Evolutionary conservation across 768 basidiomycete species (phyloP).

Genomic region (Galerina sulciceps): DNA sequence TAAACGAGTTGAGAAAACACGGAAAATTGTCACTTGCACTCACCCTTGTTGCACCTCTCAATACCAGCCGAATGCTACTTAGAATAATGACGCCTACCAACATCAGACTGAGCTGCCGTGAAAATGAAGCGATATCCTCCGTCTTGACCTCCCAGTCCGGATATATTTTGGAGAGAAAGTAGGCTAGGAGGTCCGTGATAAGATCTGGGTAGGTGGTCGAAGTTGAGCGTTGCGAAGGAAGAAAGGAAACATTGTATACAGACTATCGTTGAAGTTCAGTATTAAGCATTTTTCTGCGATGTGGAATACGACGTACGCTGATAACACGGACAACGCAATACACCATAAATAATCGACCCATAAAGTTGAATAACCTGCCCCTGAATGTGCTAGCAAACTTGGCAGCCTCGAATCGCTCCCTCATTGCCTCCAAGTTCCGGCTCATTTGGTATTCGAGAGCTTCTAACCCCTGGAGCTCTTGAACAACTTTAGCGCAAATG

Average conservation of each 20-base stretch:
- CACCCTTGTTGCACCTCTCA: slow-evolving; percentile 69
- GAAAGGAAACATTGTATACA: slow-evolving; percentile 50
- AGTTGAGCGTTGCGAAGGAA: slow-evolving; percentile 35
- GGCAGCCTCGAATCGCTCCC: slow-evolving; percentile 50
- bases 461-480: slow-evolving; percentile 68
- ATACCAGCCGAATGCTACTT: slow-evolving; percentile 70
- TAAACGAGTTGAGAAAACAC: not conserved
- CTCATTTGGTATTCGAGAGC: slow-evolving; percentile 73
- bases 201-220: slow-evolving; percentile 45
- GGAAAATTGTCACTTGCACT: slow-evolving; percentile 16
- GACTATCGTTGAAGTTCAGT: slow-evolving; percentile 38
- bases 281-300: not conserved
- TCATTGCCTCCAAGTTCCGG: slow-evolving; percentile 55
- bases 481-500: slow-evolving; percentile 36
- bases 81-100: slow-evolving; percentile 81
- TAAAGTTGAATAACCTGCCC: slow-evolving; percentile 52
- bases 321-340: slow-evolving; percentile 70
- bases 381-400: slow-evolving; percentile 56
- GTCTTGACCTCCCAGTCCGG: slow-evolving; percentile 22
- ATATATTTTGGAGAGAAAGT: slow-evolving; percentile 31
- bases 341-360: slow-evolving; percentile 60
- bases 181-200: slow-evolving; percentile 39
- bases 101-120: slow-evolving; percentile 60
- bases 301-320: slow-evolving; percentile 48
- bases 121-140: slow-evolving; percentile 42